phyloP scores from a whole-genome alignment of 495 filamentous ascomycete species.

The Clohesyomyces aquaticus region DNA sequence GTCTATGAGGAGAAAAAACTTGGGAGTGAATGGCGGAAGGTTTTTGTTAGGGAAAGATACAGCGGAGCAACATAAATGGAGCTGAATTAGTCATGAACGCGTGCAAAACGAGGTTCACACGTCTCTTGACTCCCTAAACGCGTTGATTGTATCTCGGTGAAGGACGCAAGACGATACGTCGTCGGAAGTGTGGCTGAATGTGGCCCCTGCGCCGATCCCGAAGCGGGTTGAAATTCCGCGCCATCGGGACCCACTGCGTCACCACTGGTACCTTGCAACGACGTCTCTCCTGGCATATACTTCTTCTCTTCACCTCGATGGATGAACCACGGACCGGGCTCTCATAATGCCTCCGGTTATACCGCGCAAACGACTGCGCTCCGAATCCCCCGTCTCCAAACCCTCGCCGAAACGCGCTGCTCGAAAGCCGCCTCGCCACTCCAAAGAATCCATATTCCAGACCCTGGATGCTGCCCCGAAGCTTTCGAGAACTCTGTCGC shows the following conservation, averaged over 20 bases:
- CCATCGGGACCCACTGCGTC: slow-evolving; percentile 21
- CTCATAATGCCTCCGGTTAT: slow-evolving; percentile 43
- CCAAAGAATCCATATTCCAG: slow-evolving; percentile 58
- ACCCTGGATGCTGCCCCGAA: slow-evolving; percentile 62
- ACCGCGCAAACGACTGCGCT: slow-evolving; percentile 44
- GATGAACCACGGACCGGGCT: background rate
- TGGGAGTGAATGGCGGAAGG: too few relatives aligned
- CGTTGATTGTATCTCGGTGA: background rate
- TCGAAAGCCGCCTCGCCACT: background rate
- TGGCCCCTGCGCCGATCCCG: slow-evolving; percentile 13
- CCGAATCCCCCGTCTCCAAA: slow-evolving; percentile 32
- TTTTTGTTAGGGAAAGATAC: too few relatives aligned
- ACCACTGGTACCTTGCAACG: background rate
- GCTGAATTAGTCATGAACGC: too few relatives aligned
- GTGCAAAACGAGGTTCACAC: too few relatives aligned
- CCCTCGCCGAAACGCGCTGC: slow-evolving; percentile 35
- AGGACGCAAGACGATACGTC: background rate
- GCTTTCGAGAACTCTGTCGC: slow-evolving; percentile 54
- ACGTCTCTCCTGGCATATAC: background rate
- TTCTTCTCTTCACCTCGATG: background rate
- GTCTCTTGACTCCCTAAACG: too few relatives aligned
- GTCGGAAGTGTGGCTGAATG: background rate
- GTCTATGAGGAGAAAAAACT: too few relatives aligned
- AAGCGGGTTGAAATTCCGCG: slow-evolving; percentile 1
- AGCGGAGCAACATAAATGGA: too few relatives aligned